Base-by-base conservation (phyloP, 768 basidiomycete species). In the Rhizopogon vulgaris region DNA sequence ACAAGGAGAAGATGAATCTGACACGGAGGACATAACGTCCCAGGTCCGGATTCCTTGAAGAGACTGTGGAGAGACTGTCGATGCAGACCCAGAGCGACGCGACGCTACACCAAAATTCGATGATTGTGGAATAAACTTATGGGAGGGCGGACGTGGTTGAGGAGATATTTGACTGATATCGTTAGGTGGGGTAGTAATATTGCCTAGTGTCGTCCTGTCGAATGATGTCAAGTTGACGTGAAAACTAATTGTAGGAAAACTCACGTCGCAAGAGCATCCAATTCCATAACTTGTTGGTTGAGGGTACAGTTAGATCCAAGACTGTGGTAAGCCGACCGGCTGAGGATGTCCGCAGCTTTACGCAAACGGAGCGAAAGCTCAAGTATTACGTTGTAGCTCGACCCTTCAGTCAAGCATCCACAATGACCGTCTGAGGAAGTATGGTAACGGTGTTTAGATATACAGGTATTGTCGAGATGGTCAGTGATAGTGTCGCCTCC, bases 341-440 rank as follows among this genome's bases (percentile, higher is more conserved):
- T 69, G 38, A 86, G 74, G 37, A 78, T 68, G 48, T 81, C 73
- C n/a, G 78, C 75, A 10, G 81, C 82, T 58, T 76, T 80, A 22
- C 83, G 74, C 18, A 87, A 73, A 47, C 81, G 73, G 28, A 84
- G 67, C 2, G 83, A 85, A n/a, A 87, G 69, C 58, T 87, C 83
- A 10, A 85, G 73, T 18, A 83, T 70, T n/a, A 74, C 76, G 50
- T 69, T 78, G 59, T 86, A 85, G 58, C 69, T 77, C 17, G 71
- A 58, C 8, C 73, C 58, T 53, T 85, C 83, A 49, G 75, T 71
- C 25, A 85, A 69, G 59, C 84, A 86, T 4, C 76, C 78, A 55
- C 84, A 85, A 48, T 80, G 77, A 14, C 69, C 69, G 12, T 56
- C 73, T 32, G 56, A 38, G 48, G 48, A 38, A 6, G 49, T 56